Percentiles rank a stretch among this genome's conserved stretches.
Conservation (phyloP, 768 basidiomycete species). For the Pleurotus cornucopiae region DNA sequence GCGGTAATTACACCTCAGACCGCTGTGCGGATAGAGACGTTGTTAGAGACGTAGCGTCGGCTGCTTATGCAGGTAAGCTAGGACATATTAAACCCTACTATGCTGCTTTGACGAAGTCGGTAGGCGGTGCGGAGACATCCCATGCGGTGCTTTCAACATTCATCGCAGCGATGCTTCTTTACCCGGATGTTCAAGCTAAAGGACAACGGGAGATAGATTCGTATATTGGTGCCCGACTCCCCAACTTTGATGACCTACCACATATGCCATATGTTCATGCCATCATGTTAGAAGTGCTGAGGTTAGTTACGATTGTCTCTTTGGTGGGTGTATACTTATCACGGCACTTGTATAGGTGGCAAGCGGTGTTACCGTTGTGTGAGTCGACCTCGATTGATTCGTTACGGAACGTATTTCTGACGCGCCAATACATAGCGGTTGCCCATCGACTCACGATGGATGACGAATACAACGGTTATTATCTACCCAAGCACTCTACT, state of each 20-base stretch:
- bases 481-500: slow-evolving; percentile 10
- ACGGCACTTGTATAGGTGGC: background rate
- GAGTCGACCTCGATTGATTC: too few relatives aligned
- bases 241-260: background rate
- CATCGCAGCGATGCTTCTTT: slow-evolving; percentile 32
- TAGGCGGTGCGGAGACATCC: too few relatives aligned
- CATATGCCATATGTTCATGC: background rate
- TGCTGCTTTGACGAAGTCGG: too few relatives aligned
- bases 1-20: too few relatives aligned
- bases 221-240: background rate
- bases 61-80: too few relatives aligned
- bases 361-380: background rate
- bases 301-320: background rate
- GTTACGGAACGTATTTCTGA: background rate
- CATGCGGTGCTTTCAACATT: slow-evolving; percentile 12
- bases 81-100: too few relatives aligned
- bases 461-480: background rate
- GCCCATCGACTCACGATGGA: background rate
- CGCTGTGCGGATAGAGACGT: too few relatives aligned
- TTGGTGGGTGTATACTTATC: background rate
- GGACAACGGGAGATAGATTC: slow-evolving; percentile 36
- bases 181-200: slow-evolving; percentile 31
- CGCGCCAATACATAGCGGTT: background rate
- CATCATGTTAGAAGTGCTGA: background rate
- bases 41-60: too few relatives aligned